A percentile compares a stretch with the other conserved stretches of the same genome.
These are phyloP conservation scores for Erysimum cheiranthoides DNA, from an alignment of 345 rosid genomes.

Conservation along the genomic window DNA sequence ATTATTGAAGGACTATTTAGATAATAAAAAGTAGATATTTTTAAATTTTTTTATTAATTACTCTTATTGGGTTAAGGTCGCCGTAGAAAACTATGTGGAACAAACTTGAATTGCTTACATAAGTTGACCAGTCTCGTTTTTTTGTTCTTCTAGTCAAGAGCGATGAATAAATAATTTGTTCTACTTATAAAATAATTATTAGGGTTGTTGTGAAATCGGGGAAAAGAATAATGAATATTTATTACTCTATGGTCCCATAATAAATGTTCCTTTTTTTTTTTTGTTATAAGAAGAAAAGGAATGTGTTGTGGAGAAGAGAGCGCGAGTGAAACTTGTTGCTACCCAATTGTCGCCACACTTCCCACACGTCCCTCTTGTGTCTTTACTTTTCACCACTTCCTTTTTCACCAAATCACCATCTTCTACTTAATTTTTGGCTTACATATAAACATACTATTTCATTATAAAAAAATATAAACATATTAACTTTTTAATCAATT, in stretches of 20 bases:
- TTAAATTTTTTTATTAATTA: not conserved
- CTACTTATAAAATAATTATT: conserved; percentile 14
- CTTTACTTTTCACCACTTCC: conserved; percentile 30
- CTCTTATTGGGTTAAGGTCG: not conserved
- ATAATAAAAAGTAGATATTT: not conserved
- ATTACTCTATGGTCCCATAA: conserved; percentile 34
- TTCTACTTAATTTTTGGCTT: too few species aligned
- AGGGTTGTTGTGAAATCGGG: conserved; percentile 30
- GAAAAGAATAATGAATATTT: conserved; percentile 30
- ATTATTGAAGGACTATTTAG: not conserved
- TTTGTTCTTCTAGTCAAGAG: conserved; percentile 5
- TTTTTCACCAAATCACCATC: conserved; percentile 10
- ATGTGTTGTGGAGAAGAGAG: conserved; percentile 55
- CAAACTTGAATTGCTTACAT: conserved; percentile 32
- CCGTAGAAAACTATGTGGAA: conserved; percentile 21
- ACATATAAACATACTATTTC: too few species aligned
- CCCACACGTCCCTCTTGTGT: conserved; percentile 47
- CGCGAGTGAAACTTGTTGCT: conserved; percentile 54
- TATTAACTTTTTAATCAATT: too few species aligned
- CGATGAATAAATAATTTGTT: conserved; percentile 1
- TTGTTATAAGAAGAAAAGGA: conserved; percentile 29
- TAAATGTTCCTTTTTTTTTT: conserved; percentile 2
- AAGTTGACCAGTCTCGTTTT: conserved; percentile 28
- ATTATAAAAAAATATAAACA: too few species aligned
- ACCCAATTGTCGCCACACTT: conserved; percentile 57